phyloP scores from a whole-genome alignment of 768 basidiomycete genomes.

The Suillus americanus region DNA sequence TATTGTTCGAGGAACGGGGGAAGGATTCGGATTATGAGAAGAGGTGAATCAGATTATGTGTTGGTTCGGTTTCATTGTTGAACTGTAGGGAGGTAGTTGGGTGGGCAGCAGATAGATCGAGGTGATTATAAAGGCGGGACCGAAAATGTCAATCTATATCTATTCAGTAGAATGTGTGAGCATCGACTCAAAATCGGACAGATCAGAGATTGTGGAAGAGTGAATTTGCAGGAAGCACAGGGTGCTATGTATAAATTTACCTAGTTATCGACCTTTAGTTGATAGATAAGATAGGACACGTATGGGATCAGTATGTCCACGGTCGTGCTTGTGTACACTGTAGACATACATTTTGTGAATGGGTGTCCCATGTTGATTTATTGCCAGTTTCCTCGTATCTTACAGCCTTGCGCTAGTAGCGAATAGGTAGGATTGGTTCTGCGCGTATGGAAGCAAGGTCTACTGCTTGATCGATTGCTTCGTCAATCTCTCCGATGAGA shows the following conservation, averaged over 20 bases:
- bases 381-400: neutral
- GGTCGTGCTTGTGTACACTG: slow-evolving; percentile 1
- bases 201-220: neutral
- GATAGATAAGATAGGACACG: neutral
- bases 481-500: slow-evolving; percentile 85
- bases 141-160: neutral
- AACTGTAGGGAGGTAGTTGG: neutral
- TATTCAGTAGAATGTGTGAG: neutral
- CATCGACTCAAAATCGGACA: neutral
- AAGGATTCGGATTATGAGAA: neutral
- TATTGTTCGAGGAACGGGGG: neutral
- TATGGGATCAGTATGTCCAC: neutral
- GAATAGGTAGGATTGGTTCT: slow-evolving; percentile 82
- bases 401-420: slow-evolving; percentile 47
- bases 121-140: neutral
- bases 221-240: neutral
- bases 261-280: neutral
- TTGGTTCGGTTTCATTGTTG: neutral
- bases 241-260: neutral
- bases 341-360: slow-evolving; percentile 2
- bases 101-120: neutral
- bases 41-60: neutral
- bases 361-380: neutral
- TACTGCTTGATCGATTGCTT: slow-evolving; percentile 70
- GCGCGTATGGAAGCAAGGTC: slow-evolving; percentile 81